Evolutionary conservation across 73 alveolate species (phyloP), one percentile per base, ranked within the genome.

Genomic region (Tetrahymena borealis): DNA sequence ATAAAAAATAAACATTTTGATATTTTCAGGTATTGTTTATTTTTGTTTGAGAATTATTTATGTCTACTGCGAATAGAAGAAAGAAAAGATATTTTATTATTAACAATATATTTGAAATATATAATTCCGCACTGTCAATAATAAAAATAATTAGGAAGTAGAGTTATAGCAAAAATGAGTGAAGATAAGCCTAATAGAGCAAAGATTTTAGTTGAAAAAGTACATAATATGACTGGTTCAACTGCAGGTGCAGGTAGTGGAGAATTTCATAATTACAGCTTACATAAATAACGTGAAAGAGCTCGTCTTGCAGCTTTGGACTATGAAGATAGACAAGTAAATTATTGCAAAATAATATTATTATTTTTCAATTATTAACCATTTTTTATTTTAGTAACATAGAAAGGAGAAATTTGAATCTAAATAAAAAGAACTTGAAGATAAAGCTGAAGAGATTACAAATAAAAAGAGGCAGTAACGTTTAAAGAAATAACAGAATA

Each of bases 231-330:
- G 85, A 60, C 85, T 24, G 85, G 85, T 2, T 60, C 85, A 24
- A 60, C 85, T 60, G 85, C 85, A 60, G 85, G 85, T 60, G 85
- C 85, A 18, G 85, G 85, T 15, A 60, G 85, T 60, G 85, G 85
- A 2, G 85, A 60, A n/a, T 60, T 60, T 60, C 85, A 60, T 60
- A 60, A 60, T 60, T 60, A 60, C 28, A 60, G 85, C 28, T 9
- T 60, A 0, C 85, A 60, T n/a, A 60, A 60, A 9, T 20, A 60
- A 10, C 85, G 85, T 60, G 85, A 60, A 60, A 60, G 85, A 60
- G 85, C 85, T 60, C 85, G 85, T 60, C 85, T 60, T 60, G 85
- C 85, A 6, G 85, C 85, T 15, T 24, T 60, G 85, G 85, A 60
- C n/a, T 60, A 18, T 60, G 85, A 60, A n/a, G 37, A 60, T 6